Percentiles rank a stretch among this genome's conserved stretches.
Evolutionary conservation across 192 early-diverging fungal species (phyloP).

Genomic region (Coemansia sp.): DNA sequence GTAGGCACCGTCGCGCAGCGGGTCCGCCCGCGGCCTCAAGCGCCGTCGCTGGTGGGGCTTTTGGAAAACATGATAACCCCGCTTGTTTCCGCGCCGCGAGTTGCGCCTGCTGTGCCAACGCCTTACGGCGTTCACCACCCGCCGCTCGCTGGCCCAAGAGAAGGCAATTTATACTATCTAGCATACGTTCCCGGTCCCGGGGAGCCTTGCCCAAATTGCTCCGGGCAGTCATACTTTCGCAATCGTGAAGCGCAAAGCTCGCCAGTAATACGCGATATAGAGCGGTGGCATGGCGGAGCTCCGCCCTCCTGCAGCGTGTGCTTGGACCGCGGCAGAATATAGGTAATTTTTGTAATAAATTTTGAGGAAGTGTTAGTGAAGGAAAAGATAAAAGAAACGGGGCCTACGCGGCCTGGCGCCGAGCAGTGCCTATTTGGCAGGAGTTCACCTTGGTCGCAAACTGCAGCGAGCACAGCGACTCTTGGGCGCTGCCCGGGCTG

Average conservation of each 20-base stretch:
- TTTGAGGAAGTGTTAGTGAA: neutral
- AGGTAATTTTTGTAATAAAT: too few species aligned
- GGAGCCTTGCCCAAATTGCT: conserved; percentile 27
- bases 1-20: conserved; percentile 8
- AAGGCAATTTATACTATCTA: neutral
- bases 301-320: conserved; percentile 35
- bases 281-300: conserved; percentile 8
- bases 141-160: neutral
- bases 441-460: conserved; percentile 96
- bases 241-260: conserved; percentile 2
- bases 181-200: conserved; percentile 27
- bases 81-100: neutral
- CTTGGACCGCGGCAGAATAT: conserved; percentile 22
- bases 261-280: conserved; percentile 11
- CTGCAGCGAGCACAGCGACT: conserved; percentile 85
- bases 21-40: conserved; percentile 7
- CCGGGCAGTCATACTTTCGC: conserved; percentile 38
- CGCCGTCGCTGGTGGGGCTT: conserved; percentile 24
- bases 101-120: neutral
- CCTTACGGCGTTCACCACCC: neutral
- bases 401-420: conserved; percentile 34
- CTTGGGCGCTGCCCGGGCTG: conserved; percentile 67
- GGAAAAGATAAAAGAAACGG: neutral
- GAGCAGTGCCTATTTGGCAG: conserved; percentile 82
- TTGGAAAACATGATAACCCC: conserved; percentile 29